These are phyloP conservation scores for Sugiyamaella grinbergsii DNA, from an alignment of 1,139 yeast species.

Conservation along the genomic window DNA sequence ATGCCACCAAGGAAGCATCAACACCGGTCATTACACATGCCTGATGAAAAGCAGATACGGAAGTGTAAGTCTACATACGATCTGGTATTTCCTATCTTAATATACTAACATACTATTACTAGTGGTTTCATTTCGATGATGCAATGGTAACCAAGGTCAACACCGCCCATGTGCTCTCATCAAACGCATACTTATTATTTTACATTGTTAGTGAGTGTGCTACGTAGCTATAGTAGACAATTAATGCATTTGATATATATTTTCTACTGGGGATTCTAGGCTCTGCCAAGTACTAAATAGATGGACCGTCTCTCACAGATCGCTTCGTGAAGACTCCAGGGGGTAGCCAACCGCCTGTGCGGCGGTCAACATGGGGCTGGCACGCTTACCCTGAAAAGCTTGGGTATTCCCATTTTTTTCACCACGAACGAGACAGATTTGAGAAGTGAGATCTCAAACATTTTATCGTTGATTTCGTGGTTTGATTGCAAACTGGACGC, in stretches of 20 bases:
- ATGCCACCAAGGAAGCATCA: constrained; percentile 87
- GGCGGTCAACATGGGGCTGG: constrained; percentile 1
- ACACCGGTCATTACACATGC: constrained; percentile 92
- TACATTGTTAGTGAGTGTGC: constrained; percentile 57
- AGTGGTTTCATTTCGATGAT: constrained; percentile 91
- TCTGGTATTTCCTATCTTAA: constrained; percentile 31
- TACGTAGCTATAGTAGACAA: too few relatives aligned
- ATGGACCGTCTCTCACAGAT: too few relatives aligned
- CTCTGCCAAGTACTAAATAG: too few relatives aligned
- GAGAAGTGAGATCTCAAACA: neutral
- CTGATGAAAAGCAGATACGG: constrained; percentile 71
- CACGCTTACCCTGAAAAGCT: constrained; percentile 13
- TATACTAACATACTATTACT: constrained; percentile 10
- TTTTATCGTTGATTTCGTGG: constrained; percentile 5
- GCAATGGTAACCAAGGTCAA: constrained; percentile 72
- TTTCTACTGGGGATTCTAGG: neutral
- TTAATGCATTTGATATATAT: neutral
- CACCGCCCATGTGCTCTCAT: constrained; percentile 61
- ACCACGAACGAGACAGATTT: neutral
- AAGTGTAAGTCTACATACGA: constrained; percentile 28
- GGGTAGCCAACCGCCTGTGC: constrained; percentile 8
- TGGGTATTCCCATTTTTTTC: constrained; percentile 1
- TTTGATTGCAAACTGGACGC: neutral
- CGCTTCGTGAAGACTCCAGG: too few relatives aligned
- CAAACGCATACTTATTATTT: constrained; percentile 78